Evolutionary conservation across 495 filamentous ascomycete species (phyloP).

Genomic region (Talaromyces ruber): DNA sequence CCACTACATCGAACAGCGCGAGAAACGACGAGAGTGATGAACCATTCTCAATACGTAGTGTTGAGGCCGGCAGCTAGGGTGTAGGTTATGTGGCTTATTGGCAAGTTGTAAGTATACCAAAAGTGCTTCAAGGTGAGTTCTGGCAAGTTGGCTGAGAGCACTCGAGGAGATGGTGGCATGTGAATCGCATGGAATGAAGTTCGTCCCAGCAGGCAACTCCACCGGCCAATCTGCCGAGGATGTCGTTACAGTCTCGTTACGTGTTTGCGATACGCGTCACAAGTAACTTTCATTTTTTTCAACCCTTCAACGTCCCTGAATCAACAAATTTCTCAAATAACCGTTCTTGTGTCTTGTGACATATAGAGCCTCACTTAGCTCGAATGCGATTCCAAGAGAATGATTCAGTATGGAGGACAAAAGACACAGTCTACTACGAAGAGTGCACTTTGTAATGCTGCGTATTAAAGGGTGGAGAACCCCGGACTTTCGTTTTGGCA

Average conservation of each 20-base stretch:
- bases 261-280: neutral
- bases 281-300: neutral
- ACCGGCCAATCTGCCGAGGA: neutral
- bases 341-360: too few relatives aligned
- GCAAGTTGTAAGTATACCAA: neutral
- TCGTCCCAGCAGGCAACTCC: neutral
- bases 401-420: too few relatives aligned
- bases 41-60: neutral
- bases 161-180: neutral
- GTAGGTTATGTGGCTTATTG: neutral
- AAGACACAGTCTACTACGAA: too few relatives aligned
- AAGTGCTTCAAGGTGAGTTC: neutral
- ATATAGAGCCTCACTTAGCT: too few relatives aligned
- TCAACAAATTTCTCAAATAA: neutral
- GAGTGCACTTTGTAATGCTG: neutral
- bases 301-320: neutral
- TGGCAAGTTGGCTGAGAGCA: neutral
- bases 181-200: neutral
- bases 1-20: neutral
- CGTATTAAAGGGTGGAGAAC: neutral
- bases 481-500: neutral
- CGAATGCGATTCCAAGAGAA: too few relatives aligned
- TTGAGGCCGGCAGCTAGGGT: neutral
- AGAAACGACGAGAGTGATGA: neutral
- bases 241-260: neutral